phyloP scores from a whole-genome alignment of 2,329 filamentous ascomycete genomes.

The Cladosporium sphaerospermum region DNA sequence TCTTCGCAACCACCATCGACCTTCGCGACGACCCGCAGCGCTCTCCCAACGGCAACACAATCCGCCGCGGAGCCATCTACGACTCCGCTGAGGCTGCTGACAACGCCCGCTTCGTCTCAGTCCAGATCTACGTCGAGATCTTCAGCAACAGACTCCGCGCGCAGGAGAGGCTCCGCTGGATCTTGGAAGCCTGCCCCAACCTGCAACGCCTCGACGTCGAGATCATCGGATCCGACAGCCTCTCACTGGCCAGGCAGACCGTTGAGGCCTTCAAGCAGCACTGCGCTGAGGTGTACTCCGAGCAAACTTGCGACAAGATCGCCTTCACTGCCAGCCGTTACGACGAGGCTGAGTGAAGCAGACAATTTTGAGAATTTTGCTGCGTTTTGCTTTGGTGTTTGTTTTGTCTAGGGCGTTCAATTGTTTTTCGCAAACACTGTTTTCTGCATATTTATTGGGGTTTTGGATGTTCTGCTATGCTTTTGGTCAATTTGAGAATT shows the following conservation, averaged over 20 bases:
- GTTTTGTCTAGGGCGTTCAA: no score
- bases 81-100: background rate
- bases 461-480: no score
- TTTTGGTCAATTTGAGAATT: no score
- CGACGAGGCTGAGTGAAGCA: background rate
- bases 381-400: no score
- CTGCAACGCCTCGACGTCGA: background rate
- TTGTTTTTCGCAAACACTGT: no score
- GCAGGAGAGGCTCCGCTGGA: background rate
- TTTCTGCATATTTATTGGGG: no score
- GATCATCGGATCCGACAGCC: background rate
- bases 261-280: background rate
- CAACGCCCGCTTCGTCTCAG: background rate
- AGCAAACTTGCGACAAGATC: background rate
- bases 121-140: constrained; percentile 1
- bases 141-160: background rate
- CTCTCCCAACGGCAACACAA: background rate
- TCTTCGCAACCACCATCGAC: background rate
- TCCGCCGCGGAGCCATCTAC: constrained; percentile 2
- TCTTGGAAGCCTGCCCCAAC: background rate
- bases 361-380: no score
- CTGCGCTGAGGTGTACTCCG: background rate
- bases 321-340: background rate
- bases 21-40: background rate
- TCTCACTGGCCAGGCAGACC: background rate